phyloP scores from a whole-genome alignment of 176 grass and related monocot species.

The Saccharum spontaneum region DNA sequence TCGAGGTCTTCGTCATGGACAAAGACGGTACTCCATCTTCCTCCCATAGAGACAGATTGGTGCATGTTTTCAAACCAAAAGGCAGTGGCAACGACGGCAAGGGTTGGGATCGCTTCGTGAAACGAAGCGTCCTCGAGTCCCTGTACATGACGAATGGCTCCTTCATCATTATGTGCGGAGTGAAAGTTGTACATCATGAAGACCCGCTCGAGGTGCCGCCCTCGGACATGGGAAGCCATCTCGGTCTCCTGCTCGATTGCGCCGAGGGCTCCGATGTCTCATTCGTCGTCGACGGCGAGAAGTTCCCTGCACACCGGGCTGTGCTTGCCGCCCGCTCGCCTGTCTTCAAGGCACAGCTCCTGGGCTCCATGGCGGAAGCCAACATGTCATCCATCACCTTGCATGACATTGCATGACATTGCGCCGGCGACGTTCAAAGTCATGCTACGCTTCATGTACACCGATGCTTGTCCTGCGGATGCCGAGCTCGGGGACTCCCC shows the following conservation, averaged over 20 bases:
- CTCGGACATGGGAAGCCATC: neutral
- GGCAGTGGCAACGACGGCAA: rapidly evolving
- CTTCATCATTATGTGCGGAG: neutral
- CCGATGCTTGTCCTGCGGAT: neutral
- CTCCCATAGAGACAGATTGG: neutral
- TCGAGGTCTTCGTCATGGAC: neutral
- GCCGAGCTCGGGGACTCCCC: neutral
- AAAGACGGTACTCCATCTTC: neutral
- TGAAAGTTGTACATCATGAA: neutral
- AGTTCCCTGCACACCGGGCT: slow-evolving; percentile 7
- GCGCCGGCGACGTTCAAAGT: neutral
- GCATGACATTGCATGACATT: slow-evolving; percentile 31
- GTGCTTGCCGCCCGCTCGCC: slow-evolving; percentile 28
- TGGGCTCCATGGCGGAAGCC: slow-evolving; percentile 1
- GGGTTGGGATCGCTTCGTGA: neutral
- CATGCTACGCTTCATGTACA: slow-evolving; percentile 52
- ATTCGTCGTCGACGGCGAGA: slow-evolving; percentile 20
- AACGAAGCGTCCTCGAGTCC: neutral
- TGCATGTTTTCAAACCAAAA: neutral
- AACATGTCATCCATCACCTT: slow-evolving; percentile 4
- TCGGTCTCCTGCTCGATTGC: neutral
- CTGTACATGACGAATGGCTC: neutral
- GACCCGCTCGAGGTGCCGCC: neutral
- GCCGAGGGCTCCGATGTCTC: neutral
- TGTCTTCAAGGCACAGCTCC: slow-evolving; percentile 30